Percentiles rank a stretch among this genome's conserved stretches.
These are phyloP conservation scores for Salix koriyanagi DNA, from an alignment of 345 rosid genomes.

Conservation along the genomic window DNA sequence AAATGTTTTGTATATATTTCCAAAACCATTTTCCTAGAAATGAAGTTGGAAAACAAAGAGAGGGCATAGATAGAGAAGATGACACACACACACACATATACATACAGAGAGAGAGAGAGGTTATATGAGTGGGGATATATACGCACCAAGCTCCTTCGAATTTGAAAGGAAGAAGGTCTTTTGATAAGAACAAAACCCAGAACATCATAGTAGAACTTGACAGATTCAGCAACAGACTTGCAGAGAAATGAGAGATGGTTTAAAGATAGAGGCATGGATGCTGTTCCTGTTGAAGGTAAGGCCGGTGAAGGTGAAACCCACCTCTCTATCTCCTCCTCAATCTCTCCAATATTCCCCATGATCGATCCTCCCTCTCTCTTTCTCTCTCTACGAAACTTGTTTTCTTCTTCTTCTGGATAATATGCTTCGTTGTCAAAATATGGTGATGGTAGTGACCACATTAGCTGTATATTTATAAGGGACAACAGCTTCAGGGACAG, in stretches of 20 bases:
- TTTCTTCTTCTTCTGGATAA: neutral
- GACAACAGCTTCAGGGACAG: neutral
- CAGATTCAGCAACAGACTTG: constrained; percentile 32
- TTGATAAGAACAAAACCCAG: constrained; percentile 47
- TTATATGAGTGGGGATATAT: no score
- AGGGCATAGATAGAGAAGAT: no score
- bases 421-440: neutral
- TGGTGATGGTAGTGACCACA: no score
- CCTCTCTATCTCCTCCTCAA: constrained; percentile 18
- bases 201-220: constrained; percentile 42
- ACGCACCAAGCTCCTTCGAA: constrained; percentile 53
- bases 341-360: constrained; percentile 33
- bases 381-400: neutral
- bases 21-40: no score
- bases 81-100: no score
- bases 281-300: neutral
- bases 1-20: no score
- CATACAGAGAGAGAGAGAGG: no score
- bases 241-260: constrained; percentile 48
- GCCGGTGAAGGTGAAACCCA: neutral
- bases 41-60: no score
- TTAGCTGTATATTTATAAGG: neutral
- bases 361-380: constrained; percentile 5
- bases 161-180: constrained; percentile 48
- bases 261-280: constrained; percentile 32